These are phyloP conservation scores for Stramenopiles sp. DNA, from an alignment of 352 stramenopile species.

Conservation along the genomic window DNA sequence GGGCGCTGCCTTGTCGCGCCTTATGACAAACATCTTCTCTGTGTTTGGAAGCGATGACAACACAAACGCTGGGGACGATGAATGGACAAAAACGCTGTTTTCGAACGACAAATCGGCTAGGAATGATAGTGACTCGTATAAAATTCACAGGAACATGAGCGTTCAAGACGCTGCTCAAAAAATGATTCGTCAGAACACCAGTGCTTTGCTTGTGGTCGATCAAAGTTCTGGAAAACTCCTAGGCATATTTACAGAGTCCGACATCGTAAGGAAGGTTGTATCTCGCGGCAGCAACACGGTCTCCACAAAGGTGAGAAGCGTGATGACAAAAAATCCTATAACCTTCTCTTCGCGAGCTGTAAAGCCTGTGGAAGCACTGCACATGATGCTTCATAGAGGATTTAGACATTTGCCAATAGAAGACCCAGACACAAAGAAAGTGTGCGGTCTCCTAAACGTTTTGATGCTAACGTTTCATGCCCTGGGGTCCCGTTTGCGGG, in stretches of 20 bases:
- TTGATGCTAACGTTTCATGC: not conserved
- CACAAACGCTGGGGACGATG: too few species aligned
- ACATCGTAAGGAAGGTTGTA: not conserved
- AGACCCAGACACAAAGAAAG: not conserved
- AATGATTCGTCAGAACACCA: not conserved
- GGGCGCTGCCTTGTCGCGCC: not conserved
- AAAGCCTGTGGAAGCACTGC: not conserved
- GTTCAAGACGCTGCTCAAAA: not conserved
- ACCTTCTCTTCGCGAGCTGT: not conserved
- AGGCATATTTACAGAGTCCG: not conserved
- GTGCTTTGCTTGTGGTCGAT: not conserved
- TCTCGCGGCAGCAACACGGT: not conserved
- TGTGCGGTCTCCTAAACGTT: not conserved
- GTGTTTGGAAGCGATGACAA: not conserved
- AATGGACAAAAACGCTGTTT: not conserved
- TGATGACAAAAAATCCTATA: not conserved
- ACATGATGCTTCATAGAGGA: not conserved
- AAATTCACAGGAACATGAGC: not conserved
- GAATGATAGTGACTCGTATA: not conserved
- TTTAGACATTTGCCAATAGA: not conserved
- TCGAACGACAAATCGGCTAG: not conserved
- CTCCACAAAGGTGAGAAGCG: not conserved
- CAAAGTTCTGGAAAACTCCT: not conserved
- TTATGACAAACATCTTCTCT: not conserved
- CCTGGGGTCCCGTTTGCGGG: not conserved